Evolutionary conservation across 2,329 filamentous ascomycete species (phyloP), one percentile per base, ranked within the genome.

Genomic region (Penicillium sp.): DNA sequence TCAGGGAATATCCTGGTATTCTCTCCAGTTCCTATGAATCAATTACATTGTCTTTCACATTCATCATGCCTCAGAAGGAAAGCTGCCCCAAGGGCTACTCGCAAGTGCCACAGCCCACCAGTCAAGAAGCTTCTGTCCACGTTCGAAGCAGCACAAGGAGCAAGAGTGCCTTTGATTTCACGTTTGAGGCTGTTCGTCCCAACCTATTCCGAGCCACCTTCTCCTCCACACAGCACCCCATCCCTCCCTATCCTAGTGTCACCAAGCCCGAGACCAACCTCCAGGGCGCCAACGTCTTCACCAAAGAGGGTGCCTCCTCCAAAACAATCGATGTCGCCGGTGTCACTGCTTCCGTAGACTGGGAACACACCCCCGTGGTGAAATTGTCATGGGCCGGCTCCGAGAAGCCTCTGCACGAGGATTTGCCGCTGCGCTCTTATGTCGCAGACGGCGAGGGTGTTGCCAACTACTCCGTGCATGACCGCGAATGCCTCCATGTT

Each of bases 151-250:
- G 64, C 19, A 73, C 77, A 36, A 67, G 60, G 8, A 60, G 70
- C 8, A 72, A 78, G 2, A 73, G 69, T 27, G 62, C 77, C 0
- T 83, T 85, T 58, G 72, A 79, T 17, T 90, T 90, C 68, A 78
- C 79, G 0, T 89, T 90, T 61, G 84, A 89, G 68, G 79, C 83
- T 0, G 65, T 90, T 31, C 80, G 82, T 17, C 77, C 81, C 21
- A 87, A 86, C 50, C 75, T 90, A 17, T 91, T 90, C 73, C 79
- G 87, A 42, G 88, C 87, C 1, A 87, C 85, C 0, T 90, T 90
- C 68, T 81, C 82, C 1, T 87, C 87, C 0, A 67, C 78, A 15
- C 78, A 79, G 2, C 87, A 90, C 66, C 84, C 84, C 7, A 69
- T 89, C 2, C 86, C 88, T 29, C 87, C 87, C 1, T 84, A 85